Evolutionary conservation across 2,329 filamentous ascomycete species (phyloP), one percentile per base, ranked within the genome.

Genomic region (Phoma sp.): DNA sequence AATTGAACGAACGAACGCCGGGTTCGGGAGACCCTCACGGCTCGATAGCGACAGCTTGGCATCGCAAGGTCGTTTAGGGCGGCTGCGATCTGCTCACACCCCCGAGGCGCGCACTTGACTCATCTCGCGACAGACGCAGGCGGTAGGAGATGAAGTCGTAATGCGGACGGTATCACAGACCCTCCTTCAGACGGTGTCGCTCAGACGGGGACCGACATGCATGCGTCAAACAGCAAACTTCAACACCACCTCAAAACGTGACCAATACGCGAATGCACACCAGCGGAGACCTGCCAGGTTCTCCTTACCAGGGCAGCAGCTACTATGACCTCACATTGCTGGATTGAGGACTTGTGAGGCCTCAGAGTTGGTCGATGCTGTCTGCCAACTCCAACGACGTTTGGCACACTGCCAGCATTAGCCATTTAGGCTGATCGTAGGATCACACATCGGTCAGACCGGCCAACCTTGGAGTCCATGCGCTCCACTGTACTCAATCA

Each of bases 41-140:
- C 48, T 57, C 57, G 57, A 57, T 56, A 56, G 50, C 52, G 58
- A 57, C 46, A 51, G 35, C 63, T 67, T 67, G 63, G 66, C 66
- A 49, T 58, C 60, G 57, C 60, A 55, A 61, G 41, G 39, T 58
- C 50, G 43, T 55, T 25, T 57, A 57, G 51, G 48, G 52, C 56
- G 55, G 55, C 55, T 60, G 56, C 52, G 66, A 70, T 71, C 65
- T 70, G 64, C 62, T 64, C 58, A 61, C 58, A 60, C 64, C 31
- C 64, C 59, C 64, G 57, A 55, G 40, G 55, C 55, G 68, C 58
- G 60, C 63, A 58, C 60, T 60, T 60, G 59, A 57, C 48, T 66
- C 63, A 66, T 65, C 58, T 65, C 61, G 65, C 65, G 61, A 64
- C 64, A 55, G 41, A 45, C 57, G 62, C 65, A 65, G 63, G 49